phyloP scores from a whole-genome alignment of 208 protist species.

The Acanthamoeba healyi region DNA sequence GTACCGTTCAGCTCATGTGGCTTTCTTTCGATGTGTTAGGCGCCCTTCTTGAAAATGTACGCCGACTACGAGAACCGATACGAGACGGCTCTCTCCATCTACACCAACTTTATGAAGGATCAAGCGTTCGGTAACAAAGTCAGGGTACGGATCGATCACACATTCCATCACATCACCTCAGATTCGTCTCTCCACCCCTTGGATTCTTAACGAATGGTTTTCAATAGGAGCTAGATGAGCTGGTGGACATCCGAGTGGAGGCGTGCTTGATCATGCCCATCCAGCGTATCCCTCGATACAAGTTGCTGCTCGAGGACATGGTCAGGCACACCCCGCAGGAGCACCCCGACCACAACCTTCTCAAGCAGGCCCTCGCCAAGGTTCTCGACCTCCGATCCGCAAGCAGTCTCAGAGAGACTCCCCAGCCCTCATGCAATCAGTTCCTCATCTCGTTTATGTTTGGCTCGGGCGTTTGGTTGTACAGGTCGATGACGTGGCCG shows the following conservation, averaged over 20 bases:
- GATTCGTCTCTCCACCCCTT: background rate
- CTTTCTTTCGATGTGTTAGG: background rate
- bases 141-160: background rate
- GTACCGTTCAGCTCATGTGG: too few relatives aligned
- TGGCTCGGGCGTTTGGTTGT: too few relatives aligned
- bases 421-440: background rate
- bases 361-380: conserved; percentile 64
- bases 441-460: background rate
- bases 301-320: conserved; percentile 68
- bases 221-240: conserved; percentile 56
- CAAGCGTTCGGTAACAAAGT: conserved; percentile 67
- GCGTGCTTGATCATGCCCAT: conserved; percentile 77
- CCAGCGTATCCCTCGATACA: conserved; percentile 72
- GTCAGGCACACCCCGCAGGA: conserved; percentile 62
- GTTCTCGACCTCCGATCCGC: background rate
- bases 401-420: too few relatives aligned
- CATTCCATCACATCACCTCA: background rate
- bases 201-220: background rate
- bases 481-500: conserved; percentile 53
- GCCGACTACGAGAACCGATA: conserved; percentile 72
- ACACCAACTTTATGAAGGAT: conserved; percentile 75
- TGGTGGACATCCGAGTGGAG: conserved; percentile 59
- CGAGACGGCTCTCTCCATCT: conserved; percentile 65
- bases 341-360: conserved; percentile 59
- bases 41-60: conserved; percentile 74